These are phyloP conservation scores for Caryopteris hybrid DNA, from an alignment of 305 asterid species.

Conservation along the genomic window DNA sequence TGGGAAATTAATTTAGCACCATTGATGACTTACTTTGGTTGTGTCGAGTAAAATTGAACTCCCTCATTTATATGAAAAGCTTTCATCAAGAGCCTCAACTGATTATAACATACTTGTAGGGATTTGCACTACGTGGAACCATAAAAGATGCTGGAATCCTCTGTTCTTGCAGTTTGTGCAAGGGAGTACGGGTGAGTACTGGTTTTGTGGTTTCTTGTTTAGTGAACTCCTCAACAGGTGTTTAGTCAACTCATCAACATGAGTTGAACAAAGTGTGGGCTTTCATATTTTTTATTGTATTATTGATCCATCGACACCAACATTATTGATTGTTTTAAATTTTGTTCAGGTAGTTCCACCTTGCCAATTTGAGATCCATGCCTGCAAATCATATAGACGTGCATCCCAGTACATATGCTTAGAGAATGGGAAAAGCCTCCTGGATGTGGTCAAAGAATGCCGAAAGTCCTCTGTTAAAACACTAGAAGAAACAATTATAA, in stretches of 20 bases:
- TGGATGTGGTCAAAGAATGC: slow-evolving; percentile 93
- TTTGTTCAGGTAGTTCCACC: slow-evolving; percentile 81
- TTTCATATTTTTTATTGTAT: background rate
- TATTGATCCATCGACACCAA: background rate
- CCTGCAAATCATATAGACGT: slow-evolving; percentile 86
- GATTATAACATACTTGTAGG: slow-evolving; percentile 45
- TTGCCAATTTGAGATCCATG: slow-evolving; percentile 95
- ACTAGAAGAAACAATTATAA: slow-evolving; percentile 74
- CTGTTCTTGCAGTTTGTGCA: slow-evolving; percentile 87
- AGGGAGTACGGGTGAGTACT: slow-evolving; percentile 62
- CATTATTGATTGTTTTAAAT: slow-evolving; percentile 3
- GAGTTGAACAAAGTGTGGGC: background rate
- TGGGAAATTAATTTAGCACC: background rate
- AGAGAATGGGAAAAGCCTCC: slow-evolving; percentile 92
- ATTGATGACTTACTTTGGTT: background rate
- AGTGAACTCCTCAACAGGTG: background rate
- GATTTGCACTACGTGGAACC: slow-evolving; percentile 86
- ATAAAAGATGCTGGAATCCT: slow-evolving; percentile 81
- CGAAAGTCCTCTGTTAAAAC: slow-evolving; percentile 65
- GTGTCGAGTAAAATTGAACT: background rate
- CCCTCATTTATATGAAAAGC: background rate
- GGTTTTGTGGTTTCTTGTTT: slow-evolving; percentile 15
- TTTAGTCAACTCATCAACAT: background rate
- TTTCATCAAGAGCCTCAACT: slow-evolving; percentile 16
- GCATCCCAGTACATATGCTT: slow-evolving; percentile 93